Base-by-base conservation (phyloP, 257 asterid species). In the Avicennia marina region DNA sequence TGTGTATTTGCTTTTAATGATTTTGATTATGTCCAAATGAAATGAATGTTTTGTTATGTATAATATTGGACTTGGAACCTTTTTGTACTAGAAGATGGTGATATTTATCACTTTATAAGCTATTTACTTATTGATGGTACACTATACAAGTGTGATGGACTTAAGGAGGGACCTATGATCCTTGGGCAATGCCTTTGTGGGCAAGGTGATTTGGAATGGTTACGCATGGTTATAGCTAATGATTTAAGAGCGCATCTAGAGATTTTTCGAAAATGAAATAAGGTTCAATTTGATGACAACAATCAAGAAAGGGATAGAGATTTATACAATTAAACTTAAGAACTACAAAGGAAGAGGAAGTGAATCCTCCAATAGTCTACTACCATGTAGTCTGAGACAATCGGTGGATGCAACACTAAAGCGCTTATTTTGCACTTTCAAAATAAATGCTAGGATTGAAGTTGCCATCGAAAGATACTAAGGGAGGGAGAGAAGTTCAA, bases 401-500 rank as follows among this genome's bases (percentile, higher is more conserved):
- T 76, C n/a, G 69, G 80, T 81, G 29, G 96, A 87, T 42, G 76
- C 50, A 72, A 70, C 5, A 84, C 79, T 39, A 97, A 93, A 7
- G 87, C 85, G 2, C 65, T 86, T 77, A 86, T 36, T 58, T 51
- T 46, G 65, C 83, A 1, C 87, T 93, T 32, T 61, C 77, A 96
- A 84, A 48, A 78, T 79, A 57, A 89, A 89, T 27, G 74, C 79
- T 38, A 94, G 94, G 57, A 93, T 93, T 16, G 96, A 85, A 64
- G 78, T 69, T 68, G 95, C 94, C 45, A 86, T 89, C 0, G 97
- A 86, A 89, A 81, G 84, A 86, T 93, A 53, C 62, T 89, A 79
- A 68, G 85, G 77, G 99, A 93, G 85, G 97, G 89, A 77, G 99
- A 93, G 72, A 93, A 93, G 83, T 84, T 86, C 71, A 93, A 89